Evolutionary conservation across 2,329 filamentous ascomycete species (phyloP), one percentile per base, ranked within the genome.

Genomic region (Cladophialophora bantiana): DNA sequence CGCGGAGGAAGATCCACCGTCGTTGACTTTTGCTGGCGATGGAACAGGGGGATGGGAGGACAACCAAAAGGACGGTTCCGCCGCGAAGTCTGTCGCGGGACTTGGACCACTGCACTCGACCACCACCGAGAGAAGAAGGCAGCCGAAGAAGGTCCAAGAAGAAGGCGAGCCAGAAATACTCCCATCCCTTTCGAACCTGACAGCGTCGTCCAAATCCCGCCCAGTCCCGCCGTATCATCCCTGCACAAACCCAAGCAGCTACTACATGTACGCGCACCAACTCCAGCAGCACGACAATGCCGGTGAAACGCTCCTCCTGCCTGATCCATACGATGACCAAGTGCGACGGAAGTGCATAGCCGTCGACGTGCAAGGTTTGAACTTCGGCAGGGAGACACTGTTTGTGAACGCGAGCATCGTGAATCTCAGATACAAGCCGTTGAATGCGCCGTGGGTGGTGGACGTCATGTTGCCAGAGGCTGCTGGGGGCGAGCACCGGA

Each of bases 361-460:
- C 64, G 72, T 76, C 34, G 76, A 82, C 75, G 68, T 78, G 10
- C 79, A 76, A 40, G 66, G 50, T 9, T 68, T 86, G 63, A 70
- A 72, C 55, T 76, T 78, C 59, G 85, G 85, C 0, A 74, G 80
- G 63, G 83, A 87, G 74, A 87, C 85, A 2, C 65, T 87, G 45
- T 83, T 88, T 76, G 79, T 88, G 10, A 88, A 88, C 76, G 85
- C 85, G 2, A 84, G 84, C 71, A 83, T 88, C 58, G 83, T 87
- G 78, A 81, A 81, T 42, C 73, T 83, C 12, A 68, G 69, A 12
- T 86, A 87, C 74, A 72, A 75, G 38, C 80, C 85, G 6, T 69
- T 75, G 35, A 84, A 88, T 75, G 83, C 80, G 42, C 84, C 85
- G 1, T 88, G 85, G 83, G 66, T 87, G 50, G 79, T 88, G 35